Evolutionary conservation across 2,329 filamentous ascomycete species (phyloP), one percentile per base, ranked within the genome.

Genomic region (Sclerotinia subarctica): DNA sequence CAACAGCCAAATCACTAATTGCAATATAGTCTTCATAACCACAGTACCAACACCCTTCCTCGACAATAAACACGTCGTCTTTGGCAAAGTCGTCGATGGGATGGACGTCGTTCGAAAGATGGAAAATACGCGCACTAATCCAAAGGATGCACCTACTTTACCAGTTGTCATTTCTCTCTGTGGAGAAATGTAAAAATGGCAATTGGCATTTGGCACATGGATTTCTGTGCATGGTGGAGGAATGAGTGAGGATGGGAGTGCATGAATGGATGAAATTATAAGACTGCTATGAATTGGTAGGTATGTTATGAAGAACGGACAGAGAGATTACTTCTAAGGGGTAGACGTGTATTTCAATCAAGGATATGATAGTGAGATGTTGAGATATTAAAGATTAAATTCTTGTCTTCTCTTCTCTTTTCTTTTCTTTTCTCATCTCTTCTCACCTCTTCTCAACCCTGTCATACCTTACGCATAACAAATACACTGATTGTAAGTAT

Each of bases 1-100:
- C 29, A 5, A 35, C 7, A 94, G 92, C 72, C 58, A 49, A 35
- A 13, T 24, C 59, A 35, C 29, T 62, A 98, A 98, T 78, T 94
- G 94, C 51, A 93, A 88, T 69, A 94, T 98, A 77, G 98, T 99
- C 84, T 99, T 99, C 84, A 94, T 98, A 81, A 97, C 94, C 2
- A 95, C 92, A 0, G 90, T 90, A 2, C 84, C 91, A 6, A 95
- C 94, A 0, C 92, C 93, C 1, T 96, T 96, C 77, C 82, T 99
- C 35, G 91, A 98, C 80, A 87, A 86, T 76, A 98, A 98, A 81
- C 95, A 99, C 78, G 93, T 97, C 68, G 94, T 98, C 24, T 98
- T 98, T 75, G 95, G 95, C 63, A 90, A 91, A 78, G 94, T 98
- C 1, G 83, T 93, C 56, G 91, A 94, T 52, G 94, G 94, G 49